phyloP scores from a whole-genome alignment of 768 basidiomycete genomes.

The Mycena haematopus region DNA sequence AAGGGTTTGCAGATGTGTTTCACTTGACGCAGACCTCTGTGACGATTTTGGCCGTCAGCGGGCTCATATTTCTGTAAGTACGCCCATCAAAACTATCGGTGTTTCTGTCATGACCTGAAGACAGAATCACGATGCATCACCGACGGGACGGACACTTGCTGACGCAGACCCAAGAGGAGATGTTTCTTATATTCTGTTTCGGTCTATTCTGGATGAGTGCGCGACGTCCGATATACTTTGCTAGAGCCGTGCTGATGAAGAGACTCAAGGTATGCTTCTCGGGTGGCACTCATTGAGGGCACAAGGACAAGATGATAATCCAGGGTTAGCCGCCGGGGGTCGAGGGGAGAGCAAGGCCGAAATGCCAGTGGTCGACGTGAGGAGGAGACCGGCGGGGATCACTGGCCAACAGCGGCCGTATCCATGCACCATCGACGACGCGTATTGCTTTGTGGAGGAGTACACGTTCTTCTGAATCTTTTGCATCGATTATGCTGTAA shows the following conservation, averaged over 20 bases:
- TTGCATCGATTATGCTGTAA: too few species aligned
- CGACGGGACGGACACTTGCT: slow-evolving; percentile 63
- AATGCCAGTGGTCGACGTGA: slow-evolving; percentile 21
- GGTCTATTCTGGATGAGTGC: slow-evolving; percentile 81
- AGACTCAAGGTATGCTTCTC: slow-evolving; percentile 43
- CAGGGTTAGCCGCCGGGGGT: neutral
- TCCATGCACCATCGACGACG: slow-evolving; percentile 64
- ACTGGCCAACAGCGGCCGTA: slow-evolving; percentile 44
- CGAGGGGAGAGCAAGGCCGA: slow-evolving; percentile 5
- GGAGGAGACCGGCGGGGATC: neutral
- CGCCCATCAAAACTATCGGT: slow-evolving; percentile 34
- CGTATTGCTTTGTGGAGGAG: slow-evolving; percentile 76
- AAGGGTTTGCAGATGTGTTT: slow-evolving; percentile 54
- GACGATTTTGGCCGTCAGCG: slow-evolving; percentile 69
- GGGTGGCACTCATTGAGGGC: slow-evolving; percentile 51
- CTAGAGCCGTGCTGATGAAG: slow-evolving; percentile 14
- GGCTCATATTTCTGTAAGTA: slow-evolving; percentile 71
- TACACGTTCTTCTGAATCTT: slow-evolving; percentile 55
- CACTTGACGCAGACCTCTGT: slow-evolving; percentile 78
- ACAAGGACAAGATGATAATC: neutral
- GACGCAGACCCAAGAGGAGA: slow-evolving; percentile 76
- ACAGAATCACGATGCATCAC: slow-evolving; percentile 74
- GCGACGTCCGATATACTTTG: slow-evolving; percentile 28
- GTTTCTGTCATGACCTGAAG: neutral
- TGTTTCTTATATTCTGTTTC: slow-evolving; percentile 71